Evolutionary conservation across 805 yeast species (phyloP).

Genomic region (Sugiyamaella qingdaonensis): DNA sequence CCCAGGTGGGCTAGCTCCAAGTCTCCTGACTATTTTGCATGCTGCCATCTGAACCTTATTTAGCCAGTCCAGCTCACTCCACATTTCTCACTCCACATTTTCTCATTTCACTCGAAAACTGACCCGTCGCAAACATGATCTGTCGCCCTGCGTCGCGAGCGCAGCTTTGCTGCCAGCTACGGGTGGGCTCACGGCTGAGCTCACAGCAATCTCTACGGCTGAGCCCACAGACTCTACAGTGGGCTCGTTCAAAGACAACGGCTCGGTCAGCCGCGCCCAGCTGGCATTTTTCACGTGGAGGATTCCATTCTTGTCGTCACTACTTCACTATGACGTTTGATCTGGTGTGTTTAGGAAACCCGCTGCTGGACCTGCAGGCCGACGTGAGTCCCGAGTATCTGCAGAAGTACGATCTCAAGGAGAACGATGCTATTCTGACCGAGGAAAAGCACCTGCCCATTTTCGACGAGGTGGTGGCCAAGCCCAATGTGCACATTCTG

Average conservation of each 20-base stretch:
- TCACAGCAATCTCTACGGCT: no score
- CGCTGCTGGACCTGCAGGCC: slow-evolving; percentile 47
- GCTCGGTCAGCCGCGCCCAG: not conserved
- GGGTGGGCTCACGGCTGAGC: no score
- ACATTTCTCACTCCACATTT: not conserved
- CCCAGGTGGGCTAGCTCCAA: no score
- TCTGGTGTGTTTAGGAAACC: slow-evolving; percentile 79
- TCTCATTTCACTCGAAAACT: not conserved
- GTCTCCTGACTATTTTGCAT: no score
- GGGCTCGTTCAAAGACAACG: no score
- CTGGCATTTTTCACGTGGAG: slow-evolving; percentile 6
- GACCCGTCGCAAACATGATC: no score
- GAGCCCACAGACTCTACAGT: not conserved
- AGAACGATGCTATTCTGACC: slow-evolving; percentile 87
- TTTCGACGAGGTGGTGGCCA: slow-evolving; percentile 65
- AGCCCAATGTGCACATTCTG: slow-evolving; percentile 58
- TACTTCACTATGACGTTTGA: slow-evolving; percentile 12
- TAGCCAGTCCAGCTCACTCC: not conserved
- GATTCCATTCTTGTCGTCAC: not conserved
- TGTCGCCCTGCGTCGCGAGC: no score
- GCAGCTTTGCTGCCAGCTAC: no score
- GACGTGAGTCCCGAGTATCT: slow-evolving; percentile 48
- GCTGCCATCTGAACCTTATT: not conserved
- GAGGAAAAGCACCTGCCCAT: slow-evolving; percentile 84
- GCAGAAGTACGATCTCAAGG: slow-evolving; percentile 76